These are phyloP conservation scores for Beauveria sp. DNA, from an alignment of 2,329 filamentous ascomycete genomes.

Conservation along the genomic window DNA sequence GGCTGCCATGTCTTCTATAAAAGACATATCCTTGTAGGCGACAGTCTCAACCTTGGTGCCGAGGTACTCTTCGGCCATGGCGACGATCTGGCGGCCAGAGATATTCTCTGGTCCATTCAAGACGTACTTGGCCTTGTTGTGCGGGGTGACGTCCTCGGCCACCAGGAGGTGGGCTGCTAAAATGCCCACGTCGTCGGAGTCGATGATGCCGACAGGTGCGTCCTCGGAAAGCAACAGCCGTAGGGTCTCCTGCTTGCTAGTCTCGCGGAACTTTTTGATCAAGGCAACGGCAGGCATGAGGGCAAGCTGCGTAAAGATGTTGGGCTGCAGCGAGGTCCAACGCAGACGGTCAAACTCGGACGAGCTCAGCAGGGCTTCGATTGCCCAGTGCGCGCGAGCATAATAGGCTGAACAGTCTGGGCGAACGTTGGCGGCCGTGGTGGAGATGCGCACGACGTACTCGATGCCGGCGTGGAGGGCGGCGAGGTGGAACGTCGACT, in stretches of 20 bases:
- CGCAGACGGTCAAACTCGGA: not conserved
- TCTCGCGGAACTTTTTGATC: not conserved
- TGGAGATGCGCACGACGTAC: not conserved
- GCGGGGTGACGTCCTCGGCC: not conserved
- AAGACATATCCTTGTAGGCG: not conserved
- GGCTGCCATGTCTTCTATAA: not conserved
- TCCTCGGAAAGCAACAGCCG: not conserved
- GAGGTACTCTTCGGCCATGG: not conserved
- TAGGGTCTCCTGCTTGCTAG: not conserved
- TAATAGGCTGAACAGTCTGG: not conserved
- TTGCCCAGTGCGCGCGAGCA: not conserved
- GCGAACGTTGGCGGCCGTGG: not conserved
- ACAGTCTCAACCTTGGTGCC: not conserved
- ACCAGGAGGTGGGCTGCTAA: not conserved
- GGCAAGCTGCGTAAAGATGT: not conserved
- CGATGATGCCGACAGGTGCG: not conserved
- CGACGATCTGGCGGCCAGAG: not conserved
- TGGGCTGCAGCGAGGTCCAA: not conserved
- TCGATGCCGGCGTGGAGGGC: not conserved
- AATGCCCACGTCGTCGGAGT: not conserved
- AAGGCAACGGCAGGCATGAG: not conserved
- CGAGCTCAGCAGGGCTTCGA: not conserved
- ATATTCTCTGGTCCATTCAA: not conserved
- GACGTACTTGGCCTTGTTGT: not conserved
- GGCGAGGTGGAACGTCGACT: not conserved